These are phyloP conservation scores for Entoloma clypeatum DNA, from an alignment of 1,284 basidiomycete genomes.

Conservation along the genomic window DNA sequence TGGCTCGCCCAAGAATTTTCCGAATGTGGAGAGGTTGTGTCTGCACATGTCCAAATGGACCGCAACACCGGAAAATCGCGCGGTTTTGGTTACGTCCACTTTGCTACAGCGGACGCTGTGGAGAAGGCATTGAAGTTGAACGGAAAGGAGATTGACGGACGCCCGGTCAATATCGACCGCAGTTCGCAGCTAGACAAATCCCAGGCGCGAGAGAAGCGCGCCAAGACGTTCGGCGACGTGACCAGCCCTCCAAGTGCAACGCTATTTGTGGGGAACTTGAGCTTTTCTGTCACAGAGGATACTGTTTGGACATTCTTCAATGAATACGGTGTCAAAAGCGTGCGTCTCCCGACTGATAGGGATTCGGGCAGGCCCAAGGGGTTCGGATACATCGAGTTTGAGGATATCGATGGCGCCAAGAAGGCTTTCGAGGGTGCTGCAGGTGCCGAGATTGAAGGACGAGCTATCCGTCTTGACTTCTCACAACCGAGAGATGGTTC, in stretches of 20 bases:
- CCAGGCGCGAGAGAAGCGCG: constrained; percentile 61
- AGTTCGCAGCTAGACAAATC: constrained; percentile 60
- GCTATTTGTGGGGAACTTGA: constrained; percentile 90
- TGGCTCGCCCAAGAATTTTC: constrained; percentile 92
- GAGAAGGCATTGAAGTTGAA: constrained; percentile 76
- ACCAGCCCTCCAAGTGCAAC: constrained; percentile 70
- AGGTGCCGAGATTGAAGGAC: constrained; percentile 81
- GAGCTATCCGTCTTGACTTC: constrained; percentile 83
- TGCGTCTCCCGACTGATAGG: constrained; percentile 90
- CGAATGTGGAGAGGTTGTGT: constrained; percentile 83
- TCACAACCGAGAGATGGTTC: constrained; percentile 77
- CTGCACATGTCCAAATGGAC: constrained; percentile 89
- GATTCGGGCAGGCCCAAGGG: constrained; percentile 92
- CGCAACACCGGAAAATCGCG: constrained; percentile 84
- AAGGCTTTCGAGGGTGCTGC: constrained; percentile 73
- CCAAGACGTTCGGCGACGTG: constrained; percentile 74
- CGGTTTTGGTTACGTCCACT: constrained; percentile 96
- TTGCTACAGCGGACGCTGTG: constrained; percentile 70
- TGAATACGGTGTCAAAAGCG: constrained; percentile 86
- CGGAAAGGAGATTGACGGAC: constrained; percentile 90
- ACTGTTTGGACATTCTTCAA: constrained; percentile 89
- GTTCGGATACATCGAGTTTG: constrained; percentile 96
- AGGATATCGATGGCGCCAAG: constrained; percentile 76
- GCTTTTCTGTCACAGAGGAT: constrained; percentile 82
- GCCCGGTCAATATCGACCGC: constrained; percentile 84